A percentile compares a stretch with the other conserved stretches of the same genome.
phyloP scores from a whole-genome alignment of 352 stramenopile species.

The Peronosclerospora sorghi region DNA sequence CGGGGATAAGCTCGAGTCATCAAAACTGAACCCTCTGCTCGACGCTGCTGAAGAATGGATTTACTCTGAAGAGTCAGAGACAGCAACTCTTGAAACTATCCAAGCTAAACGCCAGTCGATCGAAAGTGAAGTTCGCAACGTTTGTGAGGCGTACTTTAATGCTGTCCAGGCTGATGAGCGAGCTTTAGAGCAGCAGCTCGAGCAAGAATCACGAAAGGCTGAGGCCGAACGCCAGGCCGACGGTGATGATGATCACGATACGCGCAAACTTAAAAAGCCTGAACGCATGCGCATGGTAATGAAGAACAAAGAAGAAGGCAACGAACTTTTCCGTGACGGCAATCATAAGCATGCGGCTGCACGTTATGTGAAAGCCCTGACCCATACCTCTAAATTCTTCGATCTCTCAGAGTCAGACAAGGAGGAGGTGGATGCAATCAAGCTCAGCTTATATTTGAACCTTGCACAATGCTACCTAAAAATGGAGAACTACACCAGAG shows the following conservation, averaged over 20 bases:
- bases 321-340: constrained; percentile 87
- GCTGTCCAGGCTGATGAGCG: constrained; percentile 52
- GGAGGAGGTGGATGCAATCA: constrained; percentile 80
- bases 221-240: constrained; percentile 61
- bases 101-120: constrained; percentile 44
- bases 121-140: constrained; percentile 33
- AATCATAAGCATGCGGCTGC: constrained; percentile 83
- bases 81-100: constrained; percentile 46
- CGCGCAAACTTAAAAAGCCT: constrained; percentile 86
- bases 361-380: constrained; percentile 87
- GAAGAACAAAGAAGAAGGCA: constrained; percentile 94
- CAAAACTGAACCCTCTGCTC: constrained; percentile 51
- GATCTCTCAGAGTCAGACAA: constrained; percentile 76
- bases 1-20: constrained; percentile 56
- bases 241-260: constrained; percentile 82
- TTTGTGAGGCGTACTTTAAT: constrained; percentile 58
- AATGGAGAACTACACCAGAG: constrained; percentile 83
- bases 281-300: constrained; percentile 89
- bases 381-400: constrained; percentile 88
- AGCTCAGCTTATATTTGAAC: constrained; percentile 89
- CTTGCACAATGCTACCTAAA: constrained; percentile 90
- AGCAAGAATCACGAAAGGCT: constrained; percentile 60
- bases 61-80: constrained; percentile 81
- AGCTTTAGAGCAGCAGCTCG: constrained; percentile 60
- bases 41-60: constrained; percentile 87